A percentile compares a stretch with the other conserved stretches of the same genome.
These are phyloP conservation scores for Amylostereum areolatum DNA, from an alignment of 1,284 basidiomycete genomes.

Conservation along the genomic window DNA sequence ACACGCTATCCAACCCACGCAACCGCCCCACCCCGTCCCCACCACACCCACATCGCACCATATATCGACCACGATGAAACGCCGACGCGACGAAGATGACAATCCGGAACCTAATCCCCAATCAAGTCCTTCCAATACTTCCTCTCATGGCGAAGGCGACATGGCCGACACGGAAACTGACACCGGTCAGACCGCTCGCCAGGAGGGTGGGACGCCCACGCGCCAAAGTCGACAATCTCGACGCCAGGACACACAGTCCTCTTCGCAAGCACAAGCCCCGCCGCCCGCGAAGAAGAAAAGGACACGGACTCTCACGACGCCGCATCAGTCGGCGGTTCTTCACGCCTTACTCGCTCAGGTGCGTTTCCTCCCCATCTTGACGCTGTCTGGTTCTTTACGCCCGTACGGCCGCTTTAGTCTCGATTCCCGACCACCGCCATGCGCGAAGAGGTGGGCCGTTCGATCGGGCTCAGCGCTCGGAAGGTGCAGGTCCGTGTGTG, in stretches of 20 bases:
- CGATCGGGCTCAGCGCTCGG: slow-evolving; percentile 77
- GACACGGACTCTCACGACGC: slow-evolving; percentile 76
- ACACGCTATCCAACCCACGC: not conserved
- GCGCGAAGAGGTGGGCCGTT: slow-evolving; percentile 77
- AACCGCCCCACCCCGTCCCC: not conserved
- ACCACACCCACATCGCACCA: not conserved
- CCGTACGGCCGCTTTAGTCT: slow-evolving; percentile 41
- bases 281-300: slow-evolving; percentile 65
- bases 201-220: slow-evolving; percentile 15
- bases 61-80: slow-evolving; percentile 7
- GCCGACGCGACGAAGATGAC: slow-evolving; percentile 5
- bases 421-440: slow-evolving; percentile 80
- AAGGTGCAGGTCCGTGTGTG: slow-evolving; percentile 70
- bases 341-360: slow-evolving; percentile 79
- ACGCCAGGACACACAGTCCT: not conserved
- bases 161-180: slow-evolving; percentile 50
- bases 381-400: not conserved
- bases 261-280: not conserved
- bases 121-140: slow-evolving; percentile 37
- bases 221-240: slow-evolving; percentile 19
- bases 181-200: slow-evolving; percentile 27
- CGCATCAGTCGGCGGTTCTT: slow-evolving; percentile 76
- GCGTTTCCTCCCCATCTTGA: slow-evolving; percentile 12
- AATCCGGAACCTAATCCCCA: slow-evolving; percentile 12
- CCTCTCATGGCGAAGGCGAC: slow-evolving; percentile 41